phyloP scores from a whole-genome alignment of 805 yeast genomes.

The Metschnikowia picachoensis region DNA sequence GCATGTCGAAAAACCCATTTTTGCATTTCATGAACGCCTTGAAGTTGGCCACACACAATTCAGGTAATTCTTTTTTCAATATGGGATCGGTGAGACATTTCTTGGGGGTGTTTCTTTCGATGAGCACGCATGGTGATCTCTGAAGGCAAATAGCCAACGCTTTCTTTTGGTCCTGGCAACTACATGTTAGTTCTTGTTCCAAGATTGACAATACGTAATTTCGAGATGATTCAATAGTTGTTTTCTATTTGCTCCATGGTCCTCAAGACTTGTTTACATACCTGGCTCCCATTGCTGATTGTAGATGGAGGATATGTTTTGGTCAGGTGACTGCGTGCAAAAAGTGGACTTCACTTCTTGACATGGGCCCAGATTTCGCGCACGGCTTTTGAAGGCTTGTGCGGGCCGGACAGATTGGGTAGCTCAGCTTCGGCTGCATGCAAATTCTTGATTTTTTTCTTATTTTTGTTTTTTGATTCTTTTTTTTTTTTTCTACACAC shows the following conservation, averaged over 20 bases:
- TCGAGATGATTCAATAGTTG: not conserved
- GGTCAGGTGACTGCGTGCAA: not conserved
- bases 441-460: too few species aligned
- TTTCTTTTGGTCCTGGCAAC: constrained; percentile 90
- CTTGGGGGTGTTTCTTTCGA: constrained; percentile 85
- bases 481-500: too few species aligned
- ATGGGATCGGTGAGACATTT: constrained; percentile 82
- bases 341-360: too few species aligned
- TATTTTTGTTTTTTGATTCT: too few species aligned
- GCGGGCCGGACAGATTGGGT: too few species aligned
- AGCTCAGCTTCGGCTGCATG: too few species aligned
- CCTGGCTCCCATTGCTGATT: constrained; percentile 11
- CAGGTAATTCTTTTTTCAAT: constrained; percentile 74
- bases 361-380: too few species aligned
- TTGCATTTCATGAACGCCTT: constrained; percentile 86
- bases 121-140: constrained; percentile 92
- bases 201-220: not conserved
- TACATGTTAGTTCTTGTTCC: constrained; percentile 22
- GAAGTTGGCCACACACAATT: constrained; percentile 80
- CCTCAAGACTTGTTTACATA: not conserved
- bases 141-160: constrained; percentile 96
- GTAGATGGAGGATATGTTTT: not conserved
- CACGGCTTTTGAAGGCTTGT: too few species aligned
- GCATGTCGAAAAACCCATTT: constrained; percentile 85
- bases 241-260: not conserved